phyloP scores from a whole-genome alignment of 2,329 filamentous ascomycete genomes.

The Pseudocercospora pini-densiflorae region DNA sequence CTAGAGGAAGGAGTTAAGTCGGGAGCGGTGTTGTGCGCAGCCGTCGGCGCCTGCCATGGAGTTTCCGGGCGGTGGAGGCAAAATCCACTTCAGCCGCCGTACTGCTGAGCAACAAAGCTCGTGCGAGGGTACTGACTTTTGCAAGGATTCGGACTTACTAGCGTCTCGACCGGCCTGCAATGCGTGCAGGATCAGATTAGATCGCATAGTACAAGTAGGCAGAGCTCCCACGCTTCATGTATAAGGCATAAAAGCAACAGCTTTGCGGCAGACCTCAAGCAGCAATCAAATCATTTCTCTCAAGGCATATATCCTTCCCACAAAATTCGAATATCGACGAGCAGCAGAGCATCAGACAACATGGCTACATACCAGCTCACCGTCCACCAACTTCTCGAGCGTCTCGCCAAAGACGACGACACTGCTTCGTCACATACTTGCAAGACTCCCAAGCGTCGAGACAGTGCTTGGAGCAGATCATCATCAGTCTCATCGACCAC shows the following conservation, averaged over 20 bases:
- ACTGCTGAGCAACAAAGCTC: neutral
- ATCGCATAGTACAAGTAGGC: conserved; percentile 22
- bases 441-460: neutral
- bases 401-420: conserved; percentile 25
- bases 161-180: conserved; percentile 1
- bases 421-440: neutral
- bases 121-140: neutral
- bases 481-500: conserved; percentile 1
- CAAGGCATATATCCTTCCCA: neutral
- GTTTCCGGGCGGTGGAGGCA: neutral
- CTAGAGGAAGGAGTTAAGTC: neutral
- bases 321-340: neutral
- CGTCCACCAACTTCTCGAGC: conserved; percentile 27
- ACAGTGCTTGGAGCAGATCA: conserved; percentile 10
- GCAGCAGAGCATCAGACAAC: neutral
- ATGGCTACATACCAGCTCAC: conserved; percentile 32
- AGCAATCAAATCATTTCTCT: neutral
- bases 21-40: neutral
- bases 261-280: neutral
- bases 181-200: conserved; percentile 24
- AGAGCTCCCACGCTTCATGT: conserved; percentile 13
- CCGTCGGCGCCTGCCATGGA: neutral
- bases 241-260: conserved; percentile 16
- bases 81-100: neutral
- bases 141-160: neutral